Evolutionary conservation across 352 stramenopile genomes (phyloP), one percentile per base, ranked within the genome.

Genomic region (Phytophthora kernoviae): DNA sequence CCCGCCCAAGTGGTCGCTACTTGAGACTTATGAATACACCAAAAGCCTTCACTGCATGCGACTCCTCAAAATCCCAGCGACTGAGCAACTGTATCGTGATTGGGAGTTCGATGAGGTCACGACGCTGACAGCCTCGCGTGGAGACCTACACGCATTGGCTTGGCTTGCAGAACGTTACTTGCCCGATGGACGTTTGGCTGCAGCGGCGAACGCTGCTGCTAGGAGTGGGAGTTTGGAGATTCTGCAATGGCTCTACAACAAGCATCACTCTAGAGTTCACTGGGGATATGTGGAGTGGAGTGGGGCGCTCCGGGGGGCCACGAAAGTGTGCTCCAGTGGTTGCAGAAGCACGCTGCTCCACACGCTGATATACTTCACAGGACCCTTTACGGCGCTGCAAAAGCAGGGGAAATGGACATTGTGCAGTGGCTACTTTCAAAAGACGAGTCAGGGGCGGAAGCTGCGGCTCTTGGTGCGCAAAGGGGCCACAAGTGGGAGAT

Each of bases 231-330:
- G 61, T 6, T 17, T 65, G 24, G 9, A 34, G n/a, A n/a, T 58
- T 60, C 20, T 70, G 2, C 14, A 54, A 30, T 70, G 55, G 55
- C 6, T 70, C 36, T 12, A 54, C 15, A 22, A 57, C 14, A 9
- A 24, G 2, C 42, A 70, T 36, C 30, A 58, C 21, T 5, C 6
- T 12, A 8, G 55, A 61, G 55, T 65, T 56, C 22, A 63, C 34
- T 70, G 62, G 62, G 62, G 62, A 61, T 48, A 56, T 6, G 10
- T 48, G 10, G 61, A 69, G 18, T 69, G 61, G 54, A 30, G 41
- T n/a, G 55, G 32, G 48, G 62, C 48, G n/a, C 54, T 70, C 33
- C 39, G 47, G 12, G 30, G 15, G 21, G 42, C 12, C 54, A 65
- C 7, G 63, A 9, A 12, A 11, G 44, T 8, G 48, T 57, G 27